These are phyloP conservation scores for Pseudocercospora macadamiae DNA, from an alignment of 2,329 filamentous ascomycete genomes.

Conservation along the genomic window DNA sequence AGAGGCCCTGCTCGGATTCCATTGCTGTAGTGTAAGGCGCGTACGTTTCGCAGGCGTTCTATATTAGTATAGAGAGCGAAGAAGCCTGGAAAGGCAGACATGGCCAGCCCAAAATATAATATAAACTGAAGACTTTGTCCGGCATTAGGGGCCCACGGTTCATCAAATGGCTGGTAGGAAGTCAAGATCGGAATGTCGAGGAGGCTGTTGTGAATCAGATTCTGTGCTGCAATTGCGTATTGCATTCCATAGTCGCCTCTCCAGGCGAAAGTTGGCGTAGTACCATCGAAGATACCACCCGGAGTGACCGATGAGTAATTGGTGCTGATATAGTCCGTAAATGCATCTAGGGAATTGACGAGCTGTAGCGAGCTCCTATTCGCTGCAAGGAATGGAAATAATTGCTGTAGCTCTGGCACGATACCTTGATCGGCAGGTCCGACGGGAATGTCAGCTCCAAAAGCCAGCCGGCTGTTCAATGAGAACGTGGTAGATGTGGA, in stretches of 20 bases:
- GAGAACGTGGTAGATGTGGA: conserved; percentile 23
- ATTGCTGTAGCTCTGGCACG: conserved; percentile 33
- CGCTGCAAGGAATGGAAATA: conserved; percentile 30
- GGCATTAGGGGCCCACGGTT: conserved; percentile 68
- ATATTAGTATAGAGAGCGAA: conserved; percentile 88
- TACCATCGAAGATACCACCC: conserved; percentile 77
- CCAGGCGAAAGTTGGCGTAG: conserved; percentile 70
- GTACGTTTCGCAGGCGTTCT: conserved; percentile 76
- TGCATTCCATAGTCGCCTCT: conserved; percentile 66
- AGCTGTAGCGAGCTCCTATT: conserved; percentile 45
- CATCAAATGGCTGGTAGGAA: conserved; percentile 74
- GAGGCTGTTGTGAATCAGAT: conserved; percentile 83
- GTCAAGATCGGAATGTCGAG: conserved; percentile 70
- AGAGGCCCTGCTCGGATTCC: conserved; percentile 80
- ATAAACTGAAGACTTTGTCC: conserved; percentile 78
- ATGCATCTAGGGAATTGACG: conserved; percentile 68
- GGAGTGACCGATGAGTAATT: conserved; percentile 71
- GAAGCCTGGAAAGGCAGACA: conserved; percentile 80
- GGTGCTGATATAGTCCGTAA: conserved; percentile 65
- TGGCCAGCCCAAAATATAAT: conserved; percentile 78
- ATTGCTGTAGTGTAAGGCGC: conserved; percentile 88
- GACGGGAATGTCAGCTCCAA: conserved; percentile 40
- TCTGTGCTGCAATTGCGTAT: conserved; percentile 75
- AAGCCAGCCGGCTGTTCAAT: conserved; percentile 27
- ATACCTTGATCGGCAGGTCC: conserved; percentile 41